Evolutionary conservation across 2,329 filamentous ascomycete species (phyloP).

Genomic region (Microdochium bolleyi): DNA sequence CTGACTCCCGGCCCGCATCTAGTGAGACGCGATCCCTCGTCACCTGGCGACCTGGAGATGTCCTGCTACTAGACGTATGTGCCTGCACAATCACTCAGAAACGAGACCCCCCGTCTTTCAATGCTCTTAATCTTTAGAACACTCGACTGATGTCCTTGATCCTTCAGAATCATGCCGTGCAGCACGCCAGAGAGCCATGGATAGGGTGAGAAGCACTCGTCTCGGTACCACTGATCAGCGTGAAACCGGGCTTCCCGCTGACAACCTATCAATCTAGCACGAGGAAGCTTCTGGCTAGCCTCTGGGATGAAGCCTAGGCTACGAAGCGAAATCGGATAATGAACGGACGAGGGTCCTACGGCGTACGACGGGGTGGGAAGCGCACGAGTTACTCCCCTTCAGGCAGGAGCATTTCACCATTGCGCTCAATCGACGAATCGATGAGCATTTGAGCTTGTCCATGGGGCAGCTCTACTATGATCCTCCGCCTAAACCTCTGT

Average conservation of each 20-base stretch:
- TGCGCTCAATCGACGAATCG: no score
- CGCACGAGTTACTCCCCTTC: no score
- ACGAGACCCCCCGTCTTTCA: background rate
- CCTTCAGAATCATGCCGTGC: constrained; percentile 13
- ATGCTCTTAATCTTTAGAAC: background rate
- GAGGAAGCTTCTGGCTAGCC: background rate
- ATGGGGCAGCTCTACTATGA: no score
- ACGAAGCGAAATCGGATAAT: no score
- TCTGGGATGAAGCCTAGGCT: background rate
- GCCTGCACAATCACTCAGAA: background rate
- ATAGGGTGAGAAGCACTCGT: constrained; percentile 7
- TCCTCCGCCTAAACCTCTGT: no score
- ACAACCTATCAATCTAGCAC: no score
- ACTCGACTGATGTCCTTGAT: background rate
- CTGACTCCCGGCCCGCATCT: background rate
- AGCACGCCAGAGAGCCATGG: constrained; percentile 16
- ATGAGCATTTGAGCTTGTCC: no score
- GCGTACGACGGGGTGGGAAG: no score
- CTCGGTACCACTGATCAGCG: no score
- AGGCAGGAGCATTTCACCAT: no score
- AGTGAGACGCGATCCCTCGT: constrained; percentile 8
- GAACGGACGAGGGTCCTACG: no score
- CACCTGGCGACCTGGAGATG: constrained; percentile 11
- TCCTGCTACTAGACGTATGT: constrained; percentile 13
- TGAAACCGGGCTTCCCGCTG: no score